A percentile compares a stretch with the other conserved stretches of the same genome.
Conservation (phyloP, 345 rosid genomes). For the Schrenkiella parvula region DNA sequence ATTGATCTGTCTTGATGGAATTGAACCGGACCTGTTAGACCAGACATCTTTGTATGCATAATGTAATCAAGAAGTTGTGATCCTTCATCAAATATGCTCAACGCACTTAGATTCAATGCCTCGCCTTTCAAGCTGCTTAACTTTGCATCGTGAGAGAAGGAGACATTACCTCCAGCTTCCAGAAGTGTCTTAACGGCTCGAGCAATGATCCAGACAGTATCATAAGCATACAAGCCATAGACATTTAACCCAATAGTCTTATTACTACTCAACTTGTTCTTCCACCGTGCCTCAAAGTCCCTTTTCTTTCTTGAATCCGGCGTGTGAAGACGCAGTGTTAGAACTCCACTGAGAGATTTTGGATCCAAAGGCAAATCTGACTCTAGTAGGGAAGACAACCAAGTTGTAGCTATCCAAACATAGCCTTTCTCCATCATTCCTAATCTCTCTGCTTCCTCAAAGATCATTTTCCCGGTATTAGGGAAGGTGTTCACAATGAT, state of each 20-base stretch:
- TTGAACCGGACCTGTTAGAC: slow-evolving; percentile 66
- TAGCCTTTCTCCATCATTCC: slow-evolving; percentile 77
- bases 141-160: slow-evolving; percentile 59
- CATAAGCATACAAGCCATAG: slow-evolving; percentile 77
- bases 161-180: slow-evolving; percentile 57
- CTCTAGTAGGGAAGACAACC: slow-evolving; percentile 78
- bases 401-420: slow-evolving; percentile 84
- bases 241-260: slow-evolving; percentile 70
- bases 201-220: slow-evolving; percentile 91
- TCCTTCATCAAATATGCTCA: slow-evolving; percentile 74
- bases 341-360: slow-evolving; percentile 49
- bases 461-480: slow-evolving; percentile 58
- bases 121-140: slow-evolving; percentile 45
- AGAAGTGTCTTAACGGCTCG: slow-evolving; percentile 57
- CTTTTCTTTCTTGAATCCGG: slow-evolving; percentile 57
- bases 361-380: slow-evolving; percentile 42
- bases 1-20: slow-evolving; percentile 61
- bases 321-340: slow-evolving; percentile 73
- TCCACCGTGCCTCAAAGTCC: slow-evolving; percentile 64
- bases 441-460: slow-evolving; percentile 67
- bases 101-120: slow-evolving; percentile 57
- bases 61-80: slow-evolving; percentile 50
- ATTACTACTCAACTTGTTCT: slow-evolving; percentile 44
- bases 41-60: slow-evolving; percentile 62
- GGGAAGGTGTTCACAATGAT: slow-evolving; percentile 57